phyloP scores from a whole-genome alignment of 202 grass and related monocot genomes.

The Zoysia matrella region DNA sequence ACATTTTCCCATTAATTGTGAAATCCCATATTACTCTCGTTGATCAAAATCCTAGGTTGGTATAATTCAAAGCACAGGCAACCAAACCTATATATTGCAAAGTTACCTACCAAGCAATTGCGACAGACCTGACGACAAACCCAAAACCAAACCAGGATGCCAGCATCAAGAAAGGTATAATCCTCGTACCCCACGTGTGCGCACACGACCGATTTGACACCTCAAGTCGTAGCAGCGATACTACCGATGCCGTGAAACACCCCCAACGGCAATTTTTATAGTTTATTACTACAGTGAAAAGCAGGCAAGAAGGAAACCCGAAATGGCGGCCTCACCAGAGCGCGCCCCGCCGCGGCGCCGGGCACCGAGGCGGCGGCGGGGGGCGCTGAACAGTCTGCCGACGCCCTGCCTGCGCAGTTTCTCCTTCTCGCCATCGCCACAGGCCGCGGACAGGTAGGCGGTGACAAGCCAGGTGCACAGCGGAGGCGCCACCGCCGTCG shows the following conservation, averaged over 20 bases:
- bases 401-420: slow-evolving; percentile 44
- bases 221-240: slow-evolving; percentile 35
- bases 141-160: slow-evolving; percentile 42
- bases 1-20: neutral
- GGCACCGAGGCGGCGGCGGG: slow-evolving; percentile 41
- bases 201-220: slow-evolving; percentile 42
- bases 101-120: neutral
- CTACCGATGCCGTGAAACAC: slow-evolving; percentile 34
- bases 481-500: slow-evolving; percentile 67
- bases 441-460: slow-evolving; percentile 74
- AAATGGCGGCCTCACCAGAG: slow-evolving; percentile 41
- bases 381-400: slow-evolving; percentile 29
- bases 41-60: neutral
- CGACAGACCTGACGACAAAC: neutral
- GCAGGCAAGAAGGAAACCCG: slow-evolving; percentile 17
- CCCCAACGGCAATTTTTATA: slow-evolving; percentile 8
- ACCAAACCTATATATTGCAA: neutral
- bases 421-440: slow-evolving; percentile 46
- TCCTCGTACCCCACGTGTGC: slow-evolving; percentile 31
- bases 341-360: slow-evolving; percentile 44
- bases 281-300: slow-evolving; percentile 19
- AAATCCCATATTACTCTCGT: neutral
- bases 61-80: slow-evolving; percentile 4
- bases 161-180: slow-evolving; percentile 46
- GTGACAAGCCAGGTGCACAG: slow-evolving; percentile 87